Evolutionary conservation across 306 rosid genomes (phyloP), one percentile per base, ranked within the genome.

Genomic region (Lagenaria siceraria): DNA sequence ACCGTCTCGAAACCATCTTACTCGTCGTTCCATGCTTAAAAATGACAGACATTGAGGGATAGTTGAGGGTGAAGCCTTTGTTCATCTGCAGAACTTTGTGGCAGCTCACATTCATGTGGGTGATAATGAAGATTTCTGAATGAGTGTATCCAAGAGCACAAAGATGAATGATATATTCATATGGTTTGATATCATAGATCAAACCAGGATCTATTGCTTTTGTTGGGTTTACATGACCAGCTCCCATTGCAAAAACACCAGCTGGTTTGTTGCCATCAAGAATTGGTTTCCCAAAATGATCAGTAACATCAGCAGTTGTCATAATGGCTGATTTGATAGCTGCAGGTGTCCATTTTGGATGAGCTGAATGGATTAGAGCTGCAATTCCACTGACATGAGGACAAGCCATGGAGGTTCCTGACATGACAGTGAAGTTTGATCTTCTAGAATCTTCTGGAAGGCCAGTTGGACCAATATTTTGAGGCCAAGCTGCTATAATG

Each of bases 401-500:
- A 61, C 97, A 93, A 55, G 98, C 82, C 97, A 91, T 93, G 58
- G 98, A 93, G 25, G 98, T 93, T 59, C 98, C 98, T 2, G 97
- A 92, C 98, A 95, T 90, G 80, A 92, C 86, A 2, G 97, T 85
- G 87, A 92, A 96, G 82, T 88, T 92, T 31, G 87, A 96, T 78
- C 96, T 84, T 81, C 98, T 88, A 33, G 83, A 27, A 81, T 96
- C 99, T 19, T 90, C 92, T 49, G 90, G 96, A 83, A 96, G 93
- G 77, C 85, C 89, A 4, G 91, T 83, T 8, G 99, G 98, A 62
- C 98, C 99, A 12, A 96, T 79, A 80, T 92, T 92, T 80, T 92
- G 99, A 75, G 98, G 99, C 99, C 99, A 96, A 78, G 99, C 98
- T 24, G 98, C 98, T 83, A 96, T 85, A 77, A 92, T 92, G 84